Base-by-base conservation (phyloP, 305 asterid species). In the Andrographis paniculata region DNA sequence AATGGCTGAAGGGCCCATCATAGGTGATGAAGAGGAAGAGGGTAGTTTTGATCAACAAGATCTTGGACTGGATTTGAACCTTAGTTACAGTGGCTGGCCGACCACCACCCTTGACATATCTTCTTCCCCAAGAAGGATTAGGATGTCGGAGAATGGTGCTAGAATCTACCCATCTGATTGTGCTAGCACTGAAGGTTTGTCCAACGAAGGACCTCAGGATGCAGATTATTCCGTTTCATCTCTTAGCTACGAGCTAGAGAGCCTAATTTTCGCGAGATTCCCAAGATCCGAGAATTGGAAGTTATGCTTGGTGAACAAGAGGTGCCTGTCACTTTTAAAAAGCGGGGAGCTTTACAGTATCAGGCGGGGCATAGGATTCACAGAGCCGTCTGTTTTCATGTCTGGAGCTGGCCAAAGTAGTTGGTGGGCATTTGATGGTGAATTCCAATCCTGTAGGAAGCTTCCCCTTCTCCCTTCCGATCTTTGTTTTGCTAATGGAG, bases 201-300 rank as follows among this genome's bases (percentile, higher is more conserved):
- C 58, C 1, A 45, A 45, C 35, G 64, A 53, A 56, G 64, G 31
- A 77, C 75, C 86, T 74, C 93, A 80, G 88, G 95, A 84, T 80
- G 86, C 87, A 76, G 92, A 84, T 84, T 84, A 80, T 71, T 61
- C 11, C 20, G 19, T 41, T 50, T 54, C 75, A 14, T 70, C 87
- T 17, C 66, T 84, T 12, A 69, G 77, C 69, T 69, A 67, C 24
- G 86, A 84, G 52, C 50, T 84, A 24, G 93, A 84, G 65, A 53
- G 53, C 27, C 65, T 67, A 21, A 76, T 84, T 23, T 67, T 78
- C 24, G 88, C 95, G 15, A 68, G 88, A 58, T 58, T 84, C 39
- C 88, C 95, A 0, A 62, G 82, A 45, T 75, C 79, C 14, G 83
- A 73, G 63, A 52, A 75, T 51, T 73, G 88, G 93, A 84, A 80